Evolutionary conservation across 2,329 filamentous ascomycete species (phyloP).

Genomic region (Penicillium italicum): DNA sequence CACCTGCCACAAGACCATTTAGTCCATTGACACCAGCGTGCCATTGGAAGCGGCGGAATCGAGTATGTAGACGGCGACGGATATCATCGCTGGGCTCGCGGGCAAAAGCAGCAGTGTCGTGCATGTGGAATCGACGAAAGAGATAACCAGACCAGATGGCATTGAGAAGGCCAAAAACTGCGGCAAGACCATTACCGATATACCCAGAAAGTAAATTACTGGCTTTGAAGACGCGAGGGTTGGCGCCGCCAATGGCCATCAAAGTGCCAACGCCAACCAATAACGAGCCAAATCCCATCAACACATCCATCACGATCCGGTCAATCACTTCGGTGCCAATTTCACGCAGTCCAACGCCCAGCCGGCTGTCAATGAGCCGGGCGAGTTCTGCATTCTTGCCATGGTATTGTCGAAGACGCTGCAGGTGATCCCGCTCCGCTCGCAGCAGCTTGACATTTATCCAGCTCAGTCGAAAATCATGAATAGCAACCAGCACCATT

Average conservation of each 20-base stretch:
- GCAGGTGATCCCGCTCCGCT: constrained; percentile 40
- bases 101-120: constrained; percentile 28
- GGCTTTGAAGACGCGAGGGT: constrained; percentile 42
- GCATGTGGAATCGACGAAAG: constrained; percentile 40
- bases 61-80: constrained; percentile 32
- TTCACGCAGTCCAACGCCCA: constrained; percentile 50
- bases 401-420: constrained; percentile 15
- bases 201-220: constrained; percentile 57
- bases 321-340: constrained; percentile 51
- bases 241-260: constrained; percentile 52
- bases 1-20: constrained; percentile 48
- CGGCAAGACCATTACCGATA: constrained; percentile 52
- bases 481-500: constrained; percentile 47
- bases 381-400: constrained; percentile 19
- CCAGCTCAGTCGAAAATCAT: constrained; percentile 46
- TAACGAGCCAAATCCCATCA: constrained; percentile 51
- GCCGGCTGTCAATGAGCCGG: constrained; percentile 34
- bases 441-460: constrained; percentile 48
- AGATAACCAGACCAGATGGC: constrained; percentile 49
- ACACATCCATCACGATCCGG: constrained; percentile 50
- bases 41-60: constrained; percentile 43
- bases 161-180: constrained; percentile 50
- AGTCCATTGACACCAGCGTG: constrained; percentile 47
- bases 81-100: constrained; percentile 29
- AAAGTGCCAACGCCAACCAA: constrained; percentile 52